Evolutionary conservation across 2,329 filamentous ascomycete species (phyloP).

Genomic region (Xylaria sp.): DNA sequence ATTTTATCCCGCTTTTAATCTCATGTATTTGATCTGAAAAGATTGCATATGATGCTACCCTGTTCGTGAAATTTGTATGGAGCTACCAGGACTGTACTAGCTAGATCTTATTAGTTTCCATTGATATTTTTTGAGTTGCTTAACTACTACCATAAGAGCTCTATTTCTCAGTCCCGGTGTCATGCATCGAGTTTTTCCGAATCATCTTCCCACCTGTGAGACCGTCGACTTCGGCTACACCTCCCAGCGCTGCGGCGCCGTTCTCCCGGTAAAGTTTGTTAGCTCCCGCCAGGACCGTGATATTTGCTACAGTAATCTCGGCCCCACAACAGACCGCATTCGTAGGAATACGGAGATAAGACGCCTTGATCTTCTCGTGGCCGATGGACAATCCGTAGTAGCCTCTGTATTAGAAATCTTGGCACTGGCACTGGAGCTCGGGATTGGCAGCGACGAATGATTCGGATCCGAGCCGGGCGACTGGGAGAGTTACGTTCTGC

Average conservation of each 20-base stretch:
- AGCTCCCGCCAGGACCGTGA: conserved; percentile 66
- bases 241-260: conserved; percentile 40
- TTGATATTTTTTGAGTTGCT: no score
- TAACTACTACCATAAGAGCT: no score
- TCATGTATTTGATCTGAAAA: no score
- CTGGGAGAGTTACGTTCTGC: conserved; percentile 63
- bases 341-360: conserved; percentile 63
- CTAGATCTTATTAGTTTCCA: no score
- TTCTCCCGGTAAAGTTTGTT: conserved; percentile 56
- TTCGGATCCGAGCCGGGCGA: conserved; percentile 57
- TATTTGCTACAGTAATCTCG: conserved; percentile 70
- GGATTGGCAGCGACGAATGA: conserved; percentile 59
- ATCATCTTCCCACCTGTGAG: conserved; percentile 54
- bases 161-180: no score
- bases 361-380: conserved; percentile 62
- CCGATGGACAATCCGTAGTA: conserved; percentile 70
- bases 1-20: no score
- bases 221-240: conserved; percentile 55
- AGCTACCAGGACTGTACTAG: no score
- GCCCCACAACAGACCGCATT: conserved; percentile 61
- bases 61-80: no score
- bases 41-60: no score
- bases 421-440: conserved; percentile 72
- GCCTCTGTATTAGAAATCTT: conserved; percentile 71
- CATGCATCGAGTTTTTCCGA: conserved; percentile 49